A percentile compares a stretch with the other conserved stretches of the same genome.
These are phyloP conservation scores for Lablab purpureus DNA, from an alignment of 306 rosid species.

Conservation along the genomic window DNA sequence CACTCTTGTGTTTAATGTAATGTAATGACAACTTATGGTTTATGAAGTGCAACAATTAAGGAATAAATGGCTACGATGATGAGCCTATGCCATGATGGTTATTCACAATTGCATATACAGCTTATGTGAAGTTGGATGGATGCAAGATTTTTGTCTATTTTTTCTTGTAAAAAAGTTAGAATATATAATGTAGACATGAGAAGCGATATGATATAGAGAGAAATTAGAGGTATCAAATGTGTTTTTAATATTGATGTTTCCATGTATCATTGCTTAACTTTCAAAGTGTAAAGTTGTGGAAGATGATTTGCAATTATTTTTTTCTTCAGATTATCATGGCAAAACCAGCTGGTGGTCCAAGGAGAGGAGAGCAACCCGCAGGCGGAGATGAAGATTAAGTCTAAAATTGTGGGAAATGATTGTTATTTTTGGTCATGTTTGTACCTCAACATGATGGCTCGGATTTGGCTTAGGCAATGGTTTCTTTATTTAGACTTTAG, in stretches of 20 bases:
- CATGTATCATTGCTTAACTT: neutral
- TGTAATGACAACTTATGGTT: neutral
- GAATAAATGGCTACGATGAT: neutral
- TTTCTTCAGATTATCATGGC: constrained; percentile 84
- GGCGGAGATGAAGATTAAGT: constrained; percentile 96
- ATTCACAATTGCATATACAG: neutral
- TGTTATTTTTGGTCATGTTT: constrained; percentile 18
- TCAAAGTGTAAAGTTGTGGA: neutral
- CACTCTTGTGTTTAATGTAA: neutral
- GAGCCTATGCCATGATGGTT: neutral
- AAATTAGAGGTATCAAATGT: too few species aligned
- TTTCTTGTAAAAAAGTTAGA: too few species aligned
- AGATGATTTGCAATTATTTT: neutral
- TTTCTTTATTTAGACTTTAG: constrained; percentile 30
- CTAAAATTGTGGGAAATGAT: constrained; percentile 32
- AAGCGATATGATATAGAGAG: too few species aligned
- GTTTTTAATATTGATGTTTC: too few species aligned
- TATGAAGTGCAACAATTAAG: neutral
- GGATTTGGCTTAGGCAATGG: constrained; percentile 42
- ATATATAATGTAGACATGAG: too few species aligned
- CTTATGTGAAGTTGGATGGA: neutral
- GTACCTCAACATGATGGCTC: constrained; percentile 41
- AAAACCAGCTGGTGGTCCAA: constrained; percentile 96
- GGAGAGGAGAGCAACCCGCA: constrained; percentile 80
- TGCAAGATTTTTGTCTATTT: neutral